Evolutionary conservation across 495 filamentous ascomycete species (phyloP).

Genomic region (Lasiosphaeria miniovina): DNA sequence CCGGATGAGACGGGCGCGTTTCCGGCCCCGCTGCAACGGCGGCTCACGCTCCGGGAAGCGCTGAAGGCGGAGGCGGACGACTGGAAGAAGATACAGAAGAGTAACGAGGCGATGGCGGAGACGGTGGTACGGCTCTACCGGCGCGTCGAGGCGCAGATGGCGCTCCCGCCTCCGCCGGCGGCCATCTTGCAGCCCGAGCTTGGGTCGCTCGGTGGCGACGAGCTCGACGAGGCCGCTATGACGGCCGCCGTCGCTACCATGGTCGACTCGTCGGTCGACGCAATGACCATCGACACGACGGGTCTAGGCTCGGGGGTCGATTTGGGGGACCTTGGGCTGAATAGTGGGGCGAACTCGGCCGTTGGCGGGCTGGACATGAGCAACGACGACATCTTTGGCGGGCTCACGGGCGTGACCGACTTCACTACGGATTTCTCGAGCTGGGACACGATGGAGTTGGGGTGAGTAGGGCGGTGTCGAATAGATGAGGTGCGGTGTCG

Average conservation of each 20-base stretch:
- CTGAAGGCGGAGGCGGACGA: constrained; percentile 62
- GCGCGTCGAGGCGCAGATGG: constrained; percentile 63
- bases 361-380: constrained; percentile 31
- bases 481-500: too few relatives aligned
- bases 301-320: constrained; percentile 25
- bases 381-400: constrained; percentile 38
- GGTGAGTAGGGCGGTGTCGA: background rate
- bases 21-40: constrained; percentile 29
- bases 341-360: constrained; percentile 15
- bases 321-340: constrained; percentile 15
- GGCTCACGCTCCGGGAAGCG: constrained; percentile 61
- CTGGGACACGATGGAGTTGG: constrained; percentile 20
- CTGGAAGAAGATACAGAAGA: constrained; percentile 58
- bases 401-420: constrained; percentile 28
- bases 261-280: constrained; percentile 18
- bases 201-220: constrained; percentile 16
- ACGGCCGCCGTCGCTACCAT: constrained; percentile 25
- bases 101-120: constrained; percentile 61
- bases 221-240: constrained; percentile 31
- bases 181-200: constrained; percentile 26
- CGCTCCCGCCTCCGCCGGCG: constrained; percentile 30
- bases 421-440: constrained; percentile 12
- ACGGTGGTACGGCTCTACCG: constrained; percentile 72
- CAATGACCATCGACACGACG: constrained; percentile 29
- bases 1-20: constrained; percentile 25